A percentile compares a stretch with the other conserved stretches of the same genome.
Evolutionary conservation across 306 rosid genomes (phyloP).

Genomic region (Morella rubra): DNA sequence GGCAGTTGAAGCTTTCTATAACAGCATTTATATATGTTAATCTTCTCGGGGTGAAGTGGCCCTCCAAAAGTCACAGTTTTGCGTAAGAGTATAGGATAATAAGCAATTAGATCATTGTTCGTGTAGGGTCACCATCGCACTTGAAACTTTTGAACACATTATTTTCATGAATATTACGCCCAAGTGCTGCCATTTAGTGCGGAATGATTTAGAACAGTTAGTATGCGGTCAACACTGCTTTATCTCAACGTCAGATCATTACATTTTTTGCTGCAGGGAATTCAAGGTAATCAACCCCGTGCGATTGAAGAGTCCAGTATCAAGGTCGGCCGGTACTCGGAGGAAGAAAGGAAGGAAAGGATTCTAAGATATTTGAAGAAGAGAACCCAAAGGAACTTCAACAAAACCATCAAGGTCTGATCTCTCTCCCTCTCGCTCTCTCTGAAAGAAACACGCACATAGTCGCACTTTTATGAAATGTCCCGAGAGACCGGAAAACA

Average conservation of each 20-base stretch:
- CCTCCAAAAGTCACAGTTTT: no score
- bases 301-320: slow-evolving; percentile 59
- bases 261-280: slow-evolving; percentile 40
- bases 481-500: background rate
- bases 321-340: slow-evolving; percentile 84
- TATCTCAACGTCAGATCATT: background rate
- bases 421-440: slow-evolving; percentile 15
- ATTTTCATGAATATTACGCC: background rate
- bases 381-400: slow-evolving; percentile 94
- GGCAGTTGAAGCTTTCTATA: background rate
- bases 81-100: no score
- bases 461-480: no score
- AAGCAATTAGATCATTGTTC: no score
- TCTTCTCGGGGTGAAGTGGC: no score
- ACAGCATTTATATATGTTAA: background rate
- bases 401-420: slow-evolving; percentile 83
- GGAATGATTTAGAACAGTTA: background rate
- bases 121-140: background rate
- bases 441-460: no score
- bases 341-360: slow-evolving; percentile 85
- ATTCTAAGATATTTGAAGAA: slow-evolving; percentile 88
- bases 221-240: background rate
- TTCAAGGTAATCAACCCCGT: slow-evolving; percentile 53
- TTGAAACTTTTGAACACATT: background rate
- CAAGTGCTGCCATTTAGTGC: background rate